Conservation (phyloP, 192 early-diverging fungal genomes). For the Coemansia sp. region DNA sequence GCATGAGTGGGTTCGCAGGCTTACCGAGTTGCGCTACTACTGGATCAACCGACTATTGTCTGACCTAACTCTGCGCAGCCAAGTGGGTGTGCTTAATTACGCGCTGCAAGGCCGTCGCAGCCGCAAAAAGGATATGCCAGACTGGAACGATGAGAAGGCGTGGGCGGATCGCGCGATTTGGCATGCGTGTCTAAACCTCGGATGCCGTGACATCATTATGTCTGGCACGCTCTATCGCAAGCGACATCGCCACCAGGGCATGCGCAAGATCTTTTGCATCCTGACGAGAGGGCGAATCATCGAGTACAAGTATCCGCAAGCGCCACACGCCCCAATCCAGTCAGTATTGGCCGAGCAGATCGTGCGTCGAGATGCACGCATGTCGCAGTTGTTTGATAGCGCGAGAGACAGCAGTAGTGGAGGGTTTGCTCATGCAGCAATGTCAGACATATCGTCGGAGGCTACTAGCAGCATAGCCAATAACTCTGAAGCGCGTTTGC, state of each 20-base stretch:
- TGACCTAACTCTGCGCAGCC: conserved; percentile 39
- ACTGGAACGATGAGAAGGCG: conserved; percentile 44
- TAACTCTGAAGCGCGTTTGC: conserved; percentile 24
- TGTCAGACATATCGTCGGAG: conserved; percentile 13
- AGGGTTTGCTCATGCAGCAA: background rate
- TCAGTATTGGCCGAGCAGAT: conserved; percentile 26
- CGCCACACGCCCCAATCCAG: conserved; percentile 22
- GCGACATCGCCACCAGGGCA: conserved; percentile 45
- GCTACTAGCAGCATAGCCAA: conserved; percentile 9
- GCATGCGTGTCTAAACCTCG: conserved; percentile 51
- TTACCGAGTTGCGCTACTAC: conserved; percentile 45
- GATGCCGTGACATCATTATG: conserved; percentile 55
- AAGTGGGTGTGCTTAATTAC: conserved; percentile 44
- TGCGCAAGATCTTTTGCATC: conserved; percentile 56
- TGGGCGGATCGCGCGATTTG: conserved; percentile 52
- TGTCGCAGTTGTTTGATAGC: conserved; percentile 31
- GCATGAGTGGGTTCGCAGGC: conserved; percentile 53
- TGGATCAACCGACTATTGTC: conserved; percentile 47
- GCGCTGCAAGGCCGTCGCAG: conserved; percentile 36
- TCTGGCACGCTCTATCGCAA: conserved; percentile 56
- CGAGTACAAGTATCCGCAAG: conserved; percentile 42
- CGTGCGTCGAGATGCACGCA: conserved; percentile 14
- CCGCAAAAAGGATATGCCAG: conserved; percentile 30
- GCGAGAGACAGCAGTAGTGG: background rate
- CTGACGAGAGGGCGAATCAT: conserved; percentile 49